A percentile compares a stretch with the other conserved stretches of the same genome.
Evolutionary conservation across 768 basidiomycete species (phyloP).

Genomic region (Phanerochaete sordida): DNA sequence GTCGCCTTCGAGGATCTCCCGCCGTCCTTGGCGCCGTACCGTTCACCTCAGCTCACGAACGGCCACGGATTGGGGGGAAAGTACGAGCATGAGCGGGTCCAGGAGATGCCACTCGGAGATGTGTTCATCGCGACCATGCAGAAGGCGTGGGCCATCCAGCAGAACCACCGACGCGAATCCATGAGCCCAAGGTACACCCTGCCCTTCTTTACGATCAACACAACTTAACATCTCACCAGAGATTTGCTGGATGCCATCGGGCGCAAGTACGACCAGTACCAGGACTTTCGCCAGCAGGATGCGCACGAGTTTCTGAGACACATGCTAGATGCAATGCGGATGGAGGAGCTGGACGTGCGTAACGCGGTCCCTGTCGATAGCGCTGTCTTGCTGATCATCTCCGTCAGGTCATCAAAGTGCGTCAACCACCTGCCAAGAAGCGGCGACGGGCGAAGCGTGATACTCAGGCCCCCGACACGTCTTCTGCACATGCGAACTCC

Average conservation of each 20-base stretch:
- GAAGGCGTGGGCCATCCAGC: constrained; percentile 63
- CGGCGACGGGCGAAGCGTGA: constrained; percentile 24
- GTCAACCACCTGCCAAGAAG: constrained; percentile 42
- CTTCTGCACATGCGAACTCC: constrained; percentile 3
- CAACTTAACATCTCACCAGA: constrained; percentile 32
- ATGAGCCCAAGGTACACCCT: constrained; percentile 65
- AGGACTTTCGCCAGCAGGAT: constrained; percentile 94
- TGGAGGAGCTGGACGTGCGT: constrained; percentile 86
- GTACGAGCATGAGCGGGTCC: constrained; percentile 50
- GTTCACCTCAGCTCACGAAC: constrained; percentile 70
- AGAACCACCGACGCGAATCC: constrained; percentile 42
- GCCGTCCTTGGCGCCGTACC: constrained; percentile 29
- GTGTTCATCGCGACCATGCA: constrained; percentile 58
- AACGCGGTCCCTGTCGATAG: constrained; percentile 21
- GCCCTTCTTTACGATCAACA: neutral
- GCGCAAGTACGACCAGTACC: constrained; percentile 89
- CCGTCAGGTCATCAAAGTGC: constrained; percentile 76
- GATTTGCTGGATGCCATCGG: constrained; percentile 65
- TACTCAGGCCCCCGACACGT: neutral
- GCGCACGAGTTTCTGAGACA: constrained; percentile 92
- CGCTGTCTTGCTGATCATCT: neutral
- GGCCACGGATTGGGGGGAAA: constrained; percentile 51
- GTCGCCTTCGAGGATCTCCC: constrained; percentile 52
- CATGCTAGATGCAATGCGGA: constrained; percentile 85
- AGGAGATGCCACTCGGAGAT: constrained; percentile 69